A percentile compares a stretch with the other conserved stretches of the same genome.
phyloP scores from a whole-genome alignment of 305 asterid genomes.

The Ilex paraguariensis region DNA sequence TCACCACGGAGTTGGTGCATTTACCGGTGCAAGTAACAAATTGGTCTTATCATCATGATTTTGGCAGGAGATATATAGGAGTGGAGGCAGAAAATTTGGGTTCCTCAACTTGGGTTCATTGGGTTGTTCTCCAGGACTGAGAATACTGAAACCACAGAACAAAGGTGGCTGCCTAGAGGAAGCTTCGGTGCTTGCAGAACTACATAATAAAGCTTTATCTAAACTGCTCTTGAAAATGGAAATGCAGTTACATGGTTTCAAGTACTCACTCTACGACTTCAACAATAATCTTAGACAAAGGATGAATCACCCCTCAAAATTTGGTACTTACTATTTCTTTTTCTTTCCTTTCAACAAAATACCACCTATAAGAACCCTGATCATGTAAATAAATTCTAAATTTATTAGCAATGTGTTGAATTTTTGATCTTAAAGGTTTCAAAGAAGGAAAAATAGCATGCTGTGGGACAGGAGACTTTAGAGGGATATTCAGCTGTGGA shows the following conservation, averaged over 20 bases:
- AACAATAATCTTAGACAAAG: constrained; percentile 26
- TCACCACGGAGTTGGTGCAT: no score
- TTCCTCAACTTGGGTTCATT: constrained; percentile 47
- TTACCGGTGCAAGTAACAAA: no score
- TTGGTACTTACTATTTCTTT: constrained; percentile 25
- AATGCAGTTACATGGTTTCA: constrained; percentile 36
- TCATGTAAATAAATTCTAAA: no score
- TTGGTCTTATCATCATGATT: background rate
- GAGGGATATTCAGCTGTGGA: constrained; percentile 63
- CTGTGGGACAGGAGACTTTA: constrained; percentile 53
- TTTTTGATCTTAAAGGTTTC: constrained; percentile 28
- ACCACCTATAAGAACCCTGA: no score
- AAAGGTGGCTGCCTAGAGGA: constrained; percentile 37
- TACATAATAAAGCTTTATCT: constrained; percentile 39
- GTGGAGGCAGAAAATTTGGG: constrained; percentile 59
- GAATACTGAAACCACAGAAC: constrained; percentile 24
- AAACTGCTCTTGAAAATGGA: constrained; percentile 29
- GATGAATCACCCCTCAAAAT: constrained; percentile 36
- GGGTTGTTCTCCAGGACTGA: constrained; percentile 58
- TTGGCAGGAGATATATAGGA: constrained; percentile 35
- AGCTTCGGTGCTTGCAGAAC: constrained; percentile 36
- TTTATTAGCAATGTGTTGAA: no score
- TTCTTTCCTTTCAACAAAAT: no score
- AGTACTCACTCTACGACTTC: constrained; percentile 53
- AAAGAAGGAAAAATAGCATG: constrained; percentile 51